Percentiles rank a stretch among this genome's conserved stretches.
Evolutionary conservation across 169 alveolate genomes (phyloP).

Genomic region (Plasmodium gallinaceum): DNA sequence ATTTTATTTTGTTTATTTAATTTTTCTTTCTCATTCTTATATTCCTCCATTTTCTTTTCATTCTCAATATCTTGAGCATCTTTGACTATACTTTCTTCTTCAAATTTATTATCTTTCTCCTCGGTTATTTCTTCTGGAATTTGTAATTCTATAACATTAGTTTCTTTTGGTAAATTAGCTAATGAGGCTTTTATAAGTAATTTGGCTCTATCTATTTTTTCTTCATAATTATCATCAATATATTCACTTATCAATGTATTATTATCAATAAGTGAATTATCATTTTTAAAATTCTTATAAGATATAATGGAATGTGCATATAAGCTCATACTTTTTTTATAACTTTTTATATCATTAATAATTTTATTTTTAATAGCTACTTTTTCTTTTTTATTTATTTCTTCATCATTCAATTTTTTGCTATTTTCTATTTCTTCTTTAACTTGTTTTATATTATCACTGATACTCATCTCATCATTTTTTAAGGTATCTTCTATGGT

Average conservation of each 20-base stretch:
- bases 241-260: constrained; percentile 25
- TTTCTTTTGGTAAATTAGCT: constrained; percentile 84
- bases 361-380: constrained; percentile 28
- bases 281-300: constrained; percentile 20
- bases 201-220: constrained; percentile 85
- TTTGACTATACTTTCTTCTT: constrained; percentile 77
- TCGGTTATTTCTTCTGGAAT: constrained; percentile 65
- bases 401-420: constrained; percentile 4
- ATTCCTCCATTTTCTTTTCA: constrained; percentile 44
- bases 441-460: constrained; percentile 28
- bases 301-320: constrained; percentile 65
- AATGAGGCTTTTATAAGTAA: constrained; percentile 83
- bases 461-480: neutral
- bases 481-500: neutral
- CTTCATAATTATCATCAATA: constrained; percentile 76
- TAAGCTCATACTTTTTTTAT: constrained; percentile 31
- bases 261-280: constrained; percentile 23
- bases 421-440: constrained; percentile 42
- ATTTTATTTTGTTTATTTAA: constrained; percentile 63
- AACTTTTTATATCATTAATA: constrained; percentile 61
- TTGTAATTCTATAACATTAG: constrained; percentile 80
- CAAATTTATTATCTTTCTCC: constrained; percentile 2
- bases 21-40: constrained; percentile 36
- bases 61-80: constrained; percentile 49
- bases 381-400: constrained; percentile 3